These are phyloP conservation scores for Tolypocladium tropicale DNA, from an alignment of 2,329 filamentous ascomycete genomes.

Conservation along the genomic window DNA sequence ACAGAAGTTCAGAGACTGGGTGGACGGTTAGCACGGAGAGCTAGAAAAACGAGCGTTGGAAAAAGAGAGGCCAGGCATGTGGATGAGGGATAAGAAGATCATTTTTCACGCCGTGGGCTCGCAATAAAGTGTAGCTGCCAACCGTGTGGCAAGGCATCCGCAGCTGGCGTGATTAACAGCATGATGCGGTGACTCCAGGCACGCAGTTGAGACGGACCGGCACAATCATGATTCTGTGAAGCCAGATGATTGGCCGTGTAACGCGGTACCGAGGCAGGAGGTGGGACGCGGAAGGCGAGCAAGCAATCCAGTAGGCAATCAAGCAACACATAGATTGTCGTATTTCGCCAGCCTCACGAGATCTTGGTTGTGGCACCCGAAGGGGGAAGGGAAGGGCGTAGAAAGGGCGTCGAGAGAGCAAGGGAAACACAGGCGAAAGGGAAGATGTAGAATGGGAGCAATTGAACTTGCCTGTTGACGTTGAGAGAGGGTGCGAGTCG, in stretches of 20 bases:
- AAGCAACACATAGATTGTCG: too few relatives aligned
- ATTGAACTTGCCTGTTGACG: not conserved
- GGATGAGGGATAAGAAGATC: not conserved
- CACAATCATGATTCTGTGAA: not conserved
- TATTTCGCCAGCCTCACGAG: not conserved
- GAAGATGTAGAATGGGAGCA: not conserved
- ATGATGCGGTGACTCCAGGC: not conserved
- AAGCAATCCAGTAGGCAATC: not conserved
- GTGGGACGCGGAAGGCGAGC: not conserved
- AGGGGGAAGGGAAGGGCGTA: not conserved
- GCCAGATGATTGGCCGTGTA: not conserved
- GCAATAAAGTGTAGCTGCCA: too few relatives aligned
- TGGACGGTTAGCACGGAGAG: constrained; percentile 10
- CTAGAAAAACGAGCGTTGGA: not conserved
- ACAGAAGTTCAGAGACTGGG: constrained; percentile 7
- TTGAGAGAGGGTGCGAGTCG: not conserved
- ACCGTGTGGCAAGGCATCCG: not conserved
- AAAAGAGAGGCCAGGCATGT: not conserved
- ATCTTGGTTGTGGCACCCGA: not conserved
- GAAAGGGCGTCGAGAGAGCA: too few relatives aligned
- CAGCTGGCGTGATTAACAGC: not conserved
- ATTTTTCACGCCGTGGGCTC: too few relatives aligned
- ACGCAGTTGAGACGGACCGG: not conserved
- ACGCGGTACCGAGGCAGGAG: not conserved
- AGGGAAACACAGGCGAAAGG: not conserved